Conservation (phyloP, 2,329 filamentous ascomycete species). For the Hymenotorrendiella dingleyae region DNA sequence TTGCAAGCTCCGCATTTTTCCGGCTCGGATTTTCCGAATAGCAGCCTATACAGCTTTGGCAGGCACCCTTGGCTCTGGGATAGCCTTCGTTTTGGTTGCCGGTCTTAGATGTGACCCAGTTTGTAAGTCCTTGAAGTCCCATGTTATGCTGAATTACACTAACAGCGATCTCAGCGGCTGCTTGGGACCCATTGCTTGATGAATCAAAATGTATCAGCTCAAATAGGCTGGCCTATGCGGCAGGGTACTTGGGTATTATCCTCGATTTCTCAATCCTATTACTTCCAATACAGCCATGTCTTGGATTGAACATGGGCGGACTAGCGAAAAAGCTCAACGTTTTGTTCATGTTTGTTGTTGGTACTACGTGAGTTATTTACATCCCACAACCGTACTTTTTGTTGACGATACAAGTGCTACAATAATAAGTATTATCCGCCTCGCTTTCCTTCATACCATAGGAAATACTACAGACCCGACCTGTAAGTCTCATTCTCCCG, state of each 20-base stretch:
- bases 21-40: conserved; percentile 2
- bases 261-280: conserved; percentile 63
- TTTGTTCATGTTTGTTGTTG: conserved; percentile 61
- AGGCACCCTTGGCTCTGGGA: conserved; percentile 3
- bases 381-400: too few species aligned
- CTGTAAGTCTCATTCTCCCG: conserved; percentile 13
- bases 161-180: conserved; percentile 3
- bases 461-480: conserved; percentile 17
- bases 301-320: conserved; percentile 55
- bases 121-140: conserved; percentile 2
- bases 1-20: conserved; percentile 16
- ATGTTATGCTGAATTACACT: not conserved
- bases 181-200: conserved; percentile 11
- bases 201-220: conserved; percentile 51
- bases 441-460: conserved; percentile 20
- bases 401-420: conserved; percentile 13
- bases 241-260: conserved; percentile 61
- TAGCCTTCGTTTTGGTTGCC: conserved; percentile 9
- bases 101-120: conserved; percentile 21
- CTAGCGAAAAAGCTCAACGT: conserved; percentile 62
- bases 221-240: conserved; percentile 58
- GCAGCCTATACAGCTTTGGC: conserved; percentile 1
- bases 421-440: conserved; percentile 21
- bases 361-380: conserved; percentile 48
- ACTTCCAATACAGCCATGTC: conserved; percentile 58